Percentiles rank a stretch among this genome's conserved stretches.
Evolutionary conservation across 371 early-diverging fungal species (phyloP).

Genomic region (Nematocida displodere): DNA sequence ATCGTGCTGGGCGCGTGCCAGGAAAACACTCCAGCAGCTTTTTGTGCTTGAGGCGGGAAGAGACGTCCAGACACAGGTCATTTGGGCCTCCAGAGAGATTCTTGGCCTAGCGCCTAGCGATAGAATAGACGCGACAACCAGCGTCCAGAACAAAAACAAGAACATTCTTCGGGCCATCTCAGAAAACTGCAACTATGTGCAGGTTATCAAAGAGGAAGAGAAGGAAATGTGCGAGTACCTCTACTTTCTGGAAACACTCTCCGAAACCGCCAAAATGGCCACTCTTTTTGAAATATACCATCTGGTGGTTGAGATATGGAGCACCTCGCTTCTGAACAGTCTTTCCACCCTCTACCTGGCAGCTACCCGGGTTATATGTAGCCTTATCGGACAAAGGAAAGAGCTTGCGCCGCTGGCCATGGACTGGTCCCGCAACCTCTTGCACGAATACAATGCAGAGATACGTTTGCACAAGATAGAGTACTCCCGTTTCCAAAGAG

Average conservation of each 20-base stretch:
- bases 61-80: not conserved
- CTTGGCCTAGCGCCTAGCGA: not conserved
- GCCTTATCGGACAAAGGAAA: not conserved
- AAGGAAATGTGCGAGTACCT: slow-evolving; percentile 18
- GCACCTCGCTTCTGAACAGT: not conserved
- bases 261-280: not conserved
- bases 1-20: not conserved
- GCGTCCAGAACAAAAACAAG: not conserved
- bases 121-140: not conserved
- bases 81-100: slow-evolving; percentile 1
- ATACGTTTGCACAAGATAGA: slow-evolving; percentile 1
- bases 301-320: slow-evolving; percentile 4
- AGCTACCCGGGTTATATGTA: slow-evolving; percentile 22
- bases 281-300: not conserved
- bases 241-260: slow-evolving; percentile 6
- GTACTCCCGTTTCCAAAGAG: slow-evolving; percentile 25
- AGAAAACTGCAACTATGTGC: not conserved
- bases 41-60: not conserved
- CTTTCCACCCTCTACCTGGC: slow-evolving; percentile 19
- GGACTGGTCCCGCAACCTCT: not conserved
- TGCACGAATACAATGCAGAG: slow-evolving; percentile 29
- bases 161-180: not conserved
- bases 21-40: not conserved
- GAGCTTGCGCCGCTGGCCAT: not conserved
- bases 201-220: slow-evolving; percentile 15